Evolutionary conservation across 2,329 filamentous ascomycete species (phyloP).

Genomic region (Diaporthe australafricana): DNA sequence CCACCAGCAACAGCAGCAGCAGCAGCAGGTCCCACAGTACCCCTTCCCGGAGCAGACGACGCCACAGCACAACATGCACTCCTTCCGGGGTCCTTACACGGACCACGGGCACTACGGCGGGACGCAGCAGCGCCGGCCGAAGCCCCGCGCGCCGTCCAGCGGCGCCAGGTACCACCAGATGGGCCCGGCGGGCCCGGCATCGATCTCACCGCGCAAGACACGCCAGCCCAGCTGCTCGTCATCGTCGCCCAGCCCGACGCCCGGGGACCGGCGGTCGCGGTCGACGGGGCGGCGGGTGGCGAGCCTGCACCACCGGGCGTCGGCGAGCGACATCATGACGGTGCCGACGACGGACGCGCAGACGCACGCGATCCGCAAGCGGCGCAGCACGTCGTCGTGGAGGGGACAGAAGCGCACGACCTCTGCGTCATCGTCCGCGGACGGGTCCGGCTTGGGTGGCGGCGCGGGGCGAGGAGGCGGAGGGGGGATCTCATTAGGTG

Average conservation of each 20-base stretch:
- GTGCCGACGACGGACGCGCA: conserved; percentile 31
- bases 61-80: conserved; percentile 35
- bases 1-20: conserved; percentile 34
- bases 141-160: conserved; percentile 65
- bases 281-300: conserved; percentile 39
- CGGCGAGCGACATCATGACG: conserved; percentile 32
- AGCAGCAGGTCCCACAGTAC: conserved; percentile 23
- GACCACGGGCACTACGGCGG: conserved; percentile 38
- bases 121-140: conserved; percentile 54
- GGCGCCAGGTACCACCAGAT: conserved; percentile 61
- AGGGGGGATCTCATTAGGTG: conserved; percentile 40
- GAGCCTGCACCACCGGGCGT: conserved; percentile 33
- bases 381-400: conserved; percentile 42
- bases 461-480: conserved; percentile 43
- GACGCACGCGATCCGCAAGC: conserved; percentile 39
- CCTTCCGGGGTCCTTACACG: conserved; percentile 24
- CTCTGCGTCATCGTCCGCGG: conserved; percentile 6
- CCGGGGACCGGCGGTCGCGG: conserved; percentile 51
- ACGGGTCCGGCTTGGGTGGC: conserved; percentile 15
- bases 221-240: conserved; percentile 44
- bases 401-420: conserved; percentile 24
- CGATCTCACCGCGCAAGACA: conserved; percentile 56
- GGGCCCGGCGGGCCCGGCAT: conserved; percentile 44
- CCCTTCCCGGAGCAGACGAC: conserved; percentile 35
- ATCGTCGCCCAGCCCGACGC: conserved; percentile 29